Evolutionary conservation across 768 basidiomycete genomes (phyloP), one percentile per base, ranked within the genome.

Genomic region (Mycena galopus): DNA sequence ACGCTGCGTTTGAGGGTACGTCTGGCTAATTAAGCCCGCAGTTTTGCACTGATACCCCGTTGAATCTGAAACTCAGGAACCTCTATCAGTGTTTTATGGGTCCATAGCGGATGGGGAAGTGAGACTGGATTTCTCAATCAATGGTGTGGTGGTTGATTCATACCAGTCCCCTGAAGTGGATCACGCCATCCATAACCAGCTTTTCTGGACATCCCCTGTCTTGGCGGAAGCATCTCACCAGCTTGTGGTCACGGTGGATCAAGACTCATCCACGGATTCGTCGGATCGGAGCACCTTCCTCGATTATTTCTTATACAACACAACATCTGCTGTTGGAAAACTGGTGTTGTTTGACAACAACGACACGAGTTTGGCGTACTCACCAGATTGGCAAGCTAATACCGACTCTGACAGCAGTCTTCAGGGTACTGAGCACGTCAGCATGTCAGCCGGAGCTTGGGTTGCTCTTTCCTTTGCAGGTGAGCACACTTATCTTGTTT

Each of bases 1-100:
- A 44, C 60, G 37, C 37, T 11, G 60, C n/a, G 10, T 65, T 65
- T 53, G 51, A 65, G 53, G 64, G 64, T 65, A 21, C n/a, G 64
- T 65, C n/a, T 44, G 7, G 47, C 8, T 27, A 9, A 3, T n/a
- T 2, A 53, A 2, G 14, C 8, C 19, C 37, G 10, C 23, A 25
- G 21, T n/a, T 37, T 5, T 37, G 11, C 16, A 37, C 35, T 37
- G 16, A 37, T 16, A 37, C 35, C 11, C 5, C 35, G 35, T 23
- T 35, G 21, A 9, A 14, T 32, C n/a, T n/a, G n/a, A n/a, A n/a
- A n/a, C 42, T 35, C 17, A 65, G 64, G 64, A 29, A 55, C 64
- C 16, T 65, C 51, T 29, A 27, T 65, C 16, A 33, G 3, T 27
- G 51, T 65, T 21, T 65, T 35, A n/a, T 21, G 53, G 51, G 2